phyloP scores from a whole-genome alignment of 139 green algal species.

The Tetradesmus lagerheimii region DNA sequence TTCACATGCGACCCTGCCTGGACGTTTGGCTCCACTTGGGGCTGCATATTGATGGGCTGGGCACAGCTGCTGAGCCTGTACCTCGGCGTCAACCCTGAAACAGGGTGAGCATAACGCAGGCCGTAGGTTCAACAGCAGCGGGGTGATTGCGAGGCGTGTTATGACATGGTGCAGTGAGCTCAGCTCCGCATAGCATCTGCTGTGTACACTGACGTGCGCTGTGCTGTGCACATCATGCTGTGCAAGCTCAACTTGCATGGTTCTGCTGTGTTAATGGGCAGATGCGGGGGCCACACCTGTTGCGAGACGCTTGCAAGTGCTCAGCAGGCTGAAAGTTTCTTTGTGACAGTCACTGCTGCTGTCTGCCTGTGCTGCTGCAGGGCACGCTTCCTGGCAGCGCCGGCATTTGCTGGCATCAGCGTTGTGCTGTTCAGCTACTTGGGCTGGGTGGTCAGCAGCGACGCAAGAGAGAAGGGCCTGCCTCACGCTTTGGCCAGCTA shows the following conservation, averaged over 20 bases:
- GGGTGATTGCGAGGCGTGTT: neutral
- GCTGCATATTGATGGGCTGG: slow-evolving; percentile 74
- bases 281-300: too few relatives aligned
- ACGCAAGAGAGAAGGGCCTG: slow-evolving; percentile 41
- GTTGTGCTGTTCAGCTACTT: slow-evolving; percentile 49
- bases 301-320: too few relatives aligned
- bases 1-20: slow-evolving; percentile 86
- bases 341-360: neutral
- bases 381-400: slow-evolving; percentile 50
- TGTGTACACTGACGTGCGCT: neutral
- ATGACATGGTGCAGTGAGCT: neutral
- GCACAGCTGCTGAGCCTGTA: slow-evolving; percentile 82
- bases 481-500: neutral
- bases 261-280: too few relatives aligned
- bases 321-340: neutral
- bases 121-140: neutral
- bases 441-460: slow-evolving; percentile 13
- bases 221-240: neutral
- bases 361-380: slow-evolving; percentile 39
- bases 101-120: slow-evolving; percentile 50
- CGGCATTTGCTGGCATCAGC: slow-evolving; percentile 54
- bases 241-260: too few relatives aligned
- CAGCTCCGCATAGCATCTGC: neutral
- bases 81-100: slow-evolving; percentile 47
- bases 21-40: slow-evolving; percentile 81